Percentiles rank a stretch among this genome's conserved stretches.
Conservation (phyloP, 352 stramenopile genomes). For the Globisporangium parvum region DNA sequence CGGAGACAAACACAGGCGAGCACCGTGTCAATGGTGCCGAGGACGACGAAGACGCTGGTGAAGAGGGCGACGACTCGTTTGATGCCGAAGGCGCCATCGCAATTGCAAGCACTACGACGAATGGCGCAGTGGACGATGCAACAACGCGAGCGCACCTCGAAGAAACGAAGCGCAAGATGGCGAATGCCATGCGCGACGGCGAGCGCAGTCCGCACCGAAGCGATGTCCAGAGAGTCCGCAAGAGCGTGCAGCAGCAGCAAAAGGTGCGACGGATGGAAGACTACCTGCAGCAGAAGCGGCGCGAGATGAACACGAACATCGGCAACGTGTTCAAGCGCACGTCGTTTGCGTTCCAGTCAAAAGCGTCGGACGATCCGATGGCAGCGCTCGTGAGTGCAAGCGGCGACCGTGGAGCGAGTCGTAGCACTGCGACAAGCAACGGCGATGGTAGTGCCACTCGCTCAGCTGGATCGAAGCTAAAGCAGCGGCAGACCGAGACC, state of each 20-base stretch:
- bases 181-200: conserved; percentile 31
- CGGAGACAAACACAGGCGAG: neutral
- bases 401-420: neutral
- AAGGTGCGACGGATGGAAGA: conserved; percentile 59
- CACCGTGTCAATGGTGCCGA: neutral
- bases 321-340: conserved; percentile 66
- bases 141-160: conserved; percentile 34
- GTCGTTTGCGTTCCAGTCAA: conserved; percentile 35
- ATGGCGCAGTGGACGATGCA: conserved; percentile 8
- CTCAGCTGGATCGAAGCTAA: neutral
- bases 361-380: conserved; percentile 5
- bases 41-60: neutral
- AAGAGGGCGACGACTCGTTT: conserved; percentile 3
- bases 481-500: neutral
- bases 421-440: neutral
- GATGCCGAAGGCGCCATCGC: neutral
- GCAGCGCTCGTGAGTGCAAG: conserved; percentile 1
- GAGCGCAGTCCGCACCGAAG: conserved; percentile 20
- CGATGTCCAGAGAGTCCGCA: conserved; percentile 26
- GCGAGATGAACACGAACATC: conserved; percentile 61
- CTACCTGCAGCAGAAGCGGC: conserved; percentile 66
- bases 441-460: neutral
- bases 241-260: conserved; percentile 30
- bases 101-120: no score
- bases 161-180: conserved; percentile 42